Evolutionary conservation across 75 land plant species (phyloP).

Genomic region (Sequoia sempervirens): DNA sequence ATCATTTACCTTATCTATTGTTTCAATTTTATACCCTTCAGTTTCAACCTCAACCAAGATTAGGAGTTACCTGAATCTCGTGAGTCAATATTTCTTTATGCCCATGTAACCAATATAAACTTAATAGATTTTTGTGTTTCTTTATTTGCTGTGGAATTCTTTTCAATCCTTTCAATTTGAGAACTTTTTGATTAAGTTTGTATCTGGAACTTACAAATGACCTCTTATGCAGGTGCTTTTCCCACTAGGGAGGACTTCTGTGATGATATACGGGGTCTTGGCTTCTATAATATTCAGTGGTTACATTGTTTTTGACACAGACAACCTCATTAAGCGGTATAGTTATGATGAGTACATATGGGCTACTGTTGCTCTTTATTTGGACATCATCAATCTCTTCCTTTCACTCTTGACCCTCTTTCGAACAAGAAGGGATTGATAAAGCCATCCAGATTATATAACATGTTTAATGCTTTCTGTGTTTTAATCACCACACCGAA

Average conservation of each 20-base stretch:
- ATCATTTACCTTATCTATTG: background rate
- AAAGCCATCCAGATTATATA: background rate
- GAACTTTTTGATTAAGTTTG: background rate
- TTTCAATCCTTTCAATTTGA: background rate
- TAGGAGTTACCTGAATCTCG: background rate
- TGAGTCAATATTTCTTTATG: background rate
- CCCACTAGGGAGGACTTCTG: conserved; percentile 41
- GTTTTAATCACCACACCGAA: conserved; percentile 12
- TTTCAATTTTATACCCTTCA: background rate
- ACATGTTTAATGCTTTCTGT: background rate
- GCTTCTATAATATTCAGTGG: conserved; percentile 40
- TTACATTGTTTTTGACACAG: conserved; percentile 57
- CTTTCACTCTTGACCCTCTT: conserved; percentile 32
- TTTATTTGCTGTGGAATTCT: background rate
- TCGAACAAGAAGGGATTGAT: background rate
- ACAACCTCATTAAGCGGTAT: conserved; percentile 56
- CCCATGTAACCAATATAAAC: background rate
- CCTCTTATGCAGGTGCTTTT: conserved; percentile 39
- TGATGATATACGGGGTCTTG: conserved; percentile 37
- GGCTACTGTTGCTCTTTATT: conserved; percentile 61
- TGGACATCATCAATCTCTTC: conserved; percentile 76
- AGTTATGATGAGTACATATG: conserved; percentile 66
- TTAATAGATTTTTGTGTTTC: background rate
- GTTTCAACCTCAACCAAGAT: background rate
- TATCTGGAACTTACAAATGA: background rate